A percentile compares a stretch with the other conserved stretches of the same genome.
These are phyloP conservation scores for Fusarium clavum DNA, from an alignment of 2,329 filamentous ascomycete genomes.

Conservation along the genomic window DNA sequence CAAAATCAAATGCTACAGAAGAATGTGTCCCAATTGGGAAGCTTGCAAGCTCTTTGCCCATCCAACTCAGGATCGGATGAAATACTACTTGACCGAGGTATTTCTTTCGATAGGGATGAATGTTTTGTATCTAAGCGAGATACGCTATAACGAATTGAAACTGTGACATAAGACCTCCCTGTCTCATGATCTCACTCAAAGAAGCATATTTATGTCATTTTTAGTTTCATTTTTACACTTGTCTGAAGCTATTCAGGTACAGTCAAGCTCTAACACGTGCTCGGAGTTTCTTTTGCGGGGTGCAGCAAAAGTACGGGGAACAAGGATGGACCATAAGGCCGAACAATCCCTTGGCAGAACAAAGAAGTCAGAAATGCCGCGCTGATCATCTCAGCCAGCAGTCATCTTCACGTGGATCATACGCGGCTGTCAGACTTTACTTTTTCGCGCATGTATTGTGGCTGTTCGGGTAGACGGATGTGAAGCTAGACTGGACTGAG, in stretches of 20 bases:
- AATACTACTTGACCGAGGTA: background rate
- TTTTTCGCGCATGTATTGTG: background rate
- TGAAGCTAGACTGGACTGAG: background rate
- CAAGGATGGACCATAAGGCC: constrained; percentile 12
- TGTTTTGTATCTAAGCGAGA: no score
- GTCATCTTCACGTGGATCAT: constrained; percentile 11
- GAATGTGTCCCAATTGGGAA: constrained; percentile 10
- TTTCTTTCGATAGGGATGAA: background rate
- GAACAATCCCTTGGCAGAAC: background rate
- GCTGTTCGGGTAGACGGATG: constrained; percentile 7
- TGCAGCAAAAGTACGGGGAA: constrained; percentile 26
- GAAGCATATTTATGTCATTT: background rate
- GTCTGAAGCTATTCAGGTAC: background rate
- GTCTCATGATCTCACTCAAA: no score
- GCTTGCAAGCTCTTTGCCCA: background rate
- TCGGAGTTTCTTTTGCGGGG: constrained; percentile 21
- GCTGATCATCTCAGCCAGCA: background rate
- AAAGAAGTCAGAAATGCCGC: constrained; percentile 7
- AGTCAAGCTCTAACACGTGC: constrained; percentile 8
- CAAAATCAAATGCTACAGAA: constrained; percentile 2
- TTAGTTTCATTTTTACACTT: background rate
- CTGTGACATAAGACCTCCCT: accelerated
- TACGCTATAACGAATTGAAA: no score
- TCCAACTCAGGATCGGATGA: constrained; percentile 1
- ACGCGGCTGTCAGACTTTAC: constrained; percentile 1